Base-by-base conservation (phyloP, 2,329 filamentous ascomycete species). In the Sclerotinia trifoliorum region DNA sequence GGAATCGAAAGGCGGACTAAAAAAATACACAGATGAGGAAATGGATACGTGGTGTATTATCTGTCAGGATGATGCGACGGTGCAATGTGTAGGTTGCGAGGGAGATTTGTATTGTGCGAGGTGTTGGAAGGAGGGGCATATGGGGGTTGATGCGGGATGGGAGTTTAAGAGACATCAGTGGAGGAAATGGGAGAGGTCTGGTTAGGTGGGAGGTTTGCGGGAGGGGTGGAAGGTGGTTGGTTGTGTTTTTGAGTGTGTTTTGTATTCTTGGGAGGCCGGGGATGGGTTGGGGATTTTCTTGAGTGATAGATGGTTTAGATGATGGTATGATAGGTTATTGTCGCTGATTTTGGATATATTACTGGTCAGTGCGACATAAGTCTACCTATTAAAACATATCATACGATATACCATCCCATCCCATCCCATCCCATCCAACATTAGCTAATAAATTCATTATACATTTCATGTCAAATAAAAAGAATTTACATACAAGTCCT, bases 121-220 rank as follows among this genome's bases (percentile, higher is more conserved):
- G 21, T 96, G 93, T 80, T 96, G 92, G 92, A 85, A 83, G 69
- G 92, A 94, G 75, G 92, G 93, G 78, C 93, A 96, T 75, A 80
- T 86, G 46, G 89, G 90, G 0, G 87, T 88, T 0, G 82, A 83
- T 56, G 91, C 90, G 0, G 88, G 87, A 0, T 88, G 85, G 60
- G 91, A 94, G 69, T 90, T 93, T 77, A 82, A 85, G 68, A 84
- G 82, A 0, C 93, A 96, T 75, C 83, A 83, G 72, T 90, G 89
- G 71, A 85, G 90, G 62, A 84, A 84, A 71, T 90, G 86, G 75
- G 80, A 78, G 51, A 81, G 75, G 77, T 64, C 73, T 72, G 74
- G 68, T 73, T 71, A 66, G 42, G 15, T 24, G 7, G 26, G 8
- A 17, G 13, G 7, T 17, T 51, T 24, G 29, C 13, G 10, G 26